A percentile compares a stretch with the other conserved stretches of the same genome.
Conservation (phyloP, 2,329 filamentous ascomycete genomes). For the Tolypocladium ovalisporum region DNA sequence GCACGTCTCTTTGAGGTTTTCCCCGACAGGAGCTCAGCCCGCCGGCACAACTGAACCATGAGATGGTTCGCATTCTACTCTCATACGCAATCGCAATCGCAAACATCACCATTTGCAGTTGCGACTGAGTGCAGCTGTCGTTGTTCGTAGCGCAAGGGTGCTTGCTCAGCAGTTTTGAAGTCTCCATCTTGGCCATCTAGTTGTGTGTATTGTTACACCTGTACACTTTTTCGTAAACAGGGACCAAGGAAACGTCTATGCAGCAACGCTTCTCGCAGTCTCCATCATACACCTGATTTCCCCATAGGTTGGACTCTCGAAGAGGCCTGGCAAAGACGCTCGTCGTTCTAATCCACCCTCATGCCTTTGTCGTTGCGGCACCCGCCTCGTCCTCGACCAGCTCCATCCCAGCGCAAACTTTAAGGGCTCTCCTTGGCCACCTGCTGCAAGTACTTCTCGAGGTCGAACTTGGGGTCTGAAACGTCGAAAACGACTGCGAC, state of each 20-base stretch:
- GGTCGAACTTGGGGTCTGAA: constrained; percentile 81
- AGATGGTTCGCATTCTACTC: not conserved
- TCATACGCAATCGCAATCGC: not conserved
- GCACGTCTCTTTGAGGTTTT: not conserved
- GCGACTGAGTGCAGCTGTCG: not conserved
- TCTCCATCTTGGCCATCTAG: constrained; percentile 26
- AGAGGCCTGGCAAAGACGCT: not conserved
- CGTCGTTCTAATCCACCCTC: not conserved
- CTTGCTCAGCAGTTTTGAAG: not conserved
- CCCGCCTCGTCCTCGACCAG: not conserved
- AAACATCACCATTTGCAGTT: not conserved
- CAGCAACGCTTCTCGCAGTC: constrained; percentile 29
- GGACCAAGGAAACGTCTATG: constrained; percentile 39
- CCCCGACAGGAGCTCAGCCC: not conserved
- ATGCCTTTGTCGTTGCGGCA: not conserved
- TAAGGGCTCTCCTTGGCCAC: constrained; percentile 44
- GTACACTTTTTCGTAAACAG: constrained; percentile 34
- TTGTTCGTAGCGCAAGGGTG: not conserved
- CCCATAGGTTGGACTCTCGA: constrained; percentile 10
- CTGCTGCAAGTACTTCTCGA: constrained; percentile 71
- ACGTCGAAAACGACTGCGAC: constrained; percentile 43
- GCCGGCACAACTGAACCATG: not conserved
- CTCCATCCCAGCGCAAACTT: constrained; percentile 4
- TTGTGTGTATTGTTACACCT: constrained; percentile 42
- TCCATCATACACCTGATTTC: constrained; percentile 20